Conservation (phyloP, 257 asterid species). For the Nicotiana noctiflora region DNA sequence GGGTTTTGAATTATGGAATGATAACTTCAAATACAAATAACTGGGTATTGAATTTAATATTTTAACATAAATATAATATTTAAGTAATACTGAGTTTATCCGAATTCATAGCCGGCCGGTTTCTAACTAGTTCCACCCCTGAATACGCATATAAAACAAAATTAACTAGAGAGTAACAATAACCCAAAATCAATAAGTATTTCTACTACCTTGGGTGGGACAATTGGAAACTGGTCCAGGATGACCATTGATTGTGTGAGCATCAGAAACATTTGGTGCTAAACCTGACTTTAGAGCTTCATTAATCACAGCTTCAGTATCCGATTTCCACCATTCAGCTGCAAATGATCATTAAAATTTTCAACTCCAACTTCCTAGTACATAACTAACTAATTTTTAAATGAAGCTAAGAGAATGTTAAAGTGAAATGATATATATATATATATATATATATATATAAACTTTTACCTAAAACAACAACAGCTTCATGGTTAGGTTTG, state of each 20-base stretch:
- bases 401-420: neutral
- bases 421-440: no score
- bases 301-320: slow-evolving; percentile 68
- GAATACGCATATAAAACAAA: no score
- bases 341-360: neutral
- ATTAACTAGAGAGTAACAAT: no score
- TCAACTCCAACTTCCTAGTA: neutral
- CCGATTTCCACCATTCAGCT: slow-evolving; percentile 99
- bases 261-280: slow-evolving; percentile 88
- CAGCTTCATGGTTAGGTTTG: slow-evolving; percentile 70
- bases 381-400: neutral
- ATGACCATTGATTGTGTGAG: slow-evolving; percentile 85
- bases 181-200: no score
- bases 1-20: no score
- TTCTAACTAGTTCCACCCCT: no score
- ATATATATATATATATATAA: no score
- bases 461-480: slow-evolving; percentile 51
- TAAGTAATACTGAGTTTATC: no score
- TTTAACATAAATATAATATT: no score
- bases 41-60: no score
- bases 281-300: slow-evolving; percentile 65
- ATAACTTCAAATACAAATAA: no score
- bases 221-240: slow-evolving; percentile 61
- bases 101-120: no score
- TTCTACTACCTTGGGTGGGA: slow-evolving; percentile 33